These are phyloP conservation scores for Crucibulum laeve DNA, from an alignment of 768 basidiomycete genomes.

Conservation along the genomic window DNA sequence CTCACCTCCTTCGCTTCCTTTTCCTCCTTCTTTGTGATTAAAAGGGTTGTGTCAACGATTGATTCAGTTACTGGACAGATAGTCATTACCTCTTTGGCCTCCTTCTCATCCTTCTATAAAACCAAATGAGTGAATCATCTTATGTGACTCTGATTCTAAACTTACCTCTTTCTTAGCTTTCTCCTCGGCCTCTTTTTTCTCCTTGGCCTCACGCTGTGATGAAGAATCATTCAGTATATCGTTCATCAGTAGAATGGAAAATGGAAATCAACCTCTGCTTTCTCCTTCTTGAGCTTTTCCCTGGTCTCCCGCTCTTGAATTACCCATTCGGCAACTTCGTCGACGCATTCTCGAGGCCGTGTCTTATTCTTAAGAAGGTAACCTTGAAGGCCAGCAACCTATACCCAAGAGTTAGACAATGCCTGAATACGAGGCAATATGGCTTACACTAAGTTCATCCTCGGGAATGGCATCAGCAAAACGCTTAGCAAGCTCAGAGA, in stretches of 20 bases:
- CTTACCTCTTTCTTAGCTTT: slow-evolving; percentile 51
- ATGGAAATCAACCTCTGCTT: slow-evolving; percentile 41
- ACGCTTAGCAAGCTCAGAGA: slow-evolving; percentile 71
- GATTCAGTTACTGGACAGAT: slow-evolving; percentile 4
- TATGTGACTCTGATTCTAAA: background rate
- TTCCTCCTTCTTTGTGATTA: slow-evolving; percentile 38
- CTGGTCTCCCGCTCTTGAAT: slow-evolving; percentile 78
- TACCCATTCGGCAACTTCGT: slow-evolving; percentile 76
- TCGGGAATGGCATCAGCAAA: slow-evolving; percentile 85
- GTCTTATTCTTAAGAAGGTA: slow-evolving; percentile 89
- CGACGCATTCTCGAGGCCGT: slow-evolving; percentile 81
- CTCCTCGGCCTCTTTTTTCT: slow-evolving; percentile 74
- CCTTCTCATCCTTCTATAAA: slow-evolving; percentile 44
- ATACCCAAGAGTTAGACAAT: slow-evolving; percentile 5
- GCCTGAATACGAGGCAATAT: slow-evolving; percentile 1
- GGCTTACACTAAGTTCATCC: slow-evolving; percentile 76
- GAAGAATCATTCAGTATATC: slow-evolving; percentile 12
- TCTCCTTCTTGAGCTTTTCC: slow-evolving; percentile 82
- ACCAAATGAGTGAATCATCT: background rate
- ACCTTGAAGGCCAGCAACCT: slow-evolving; percentile 84
- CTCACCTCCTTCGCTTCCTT: slow-evolving; percentile 55
- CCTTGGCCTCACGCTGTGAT: slow-evolving; percentile 73
- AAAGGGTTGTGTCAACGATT: slow-evolving; percentile 15
- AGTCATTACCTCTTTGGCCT: slow-evolving; percentile 42
- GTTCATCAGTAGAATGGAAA: slow-evolving; percentile 3